Evolutionary conservation across 305 asterid species (phyloP), one percentile per base, ranked within the genome.

Genomic region (Rubia occidens): DNA sequence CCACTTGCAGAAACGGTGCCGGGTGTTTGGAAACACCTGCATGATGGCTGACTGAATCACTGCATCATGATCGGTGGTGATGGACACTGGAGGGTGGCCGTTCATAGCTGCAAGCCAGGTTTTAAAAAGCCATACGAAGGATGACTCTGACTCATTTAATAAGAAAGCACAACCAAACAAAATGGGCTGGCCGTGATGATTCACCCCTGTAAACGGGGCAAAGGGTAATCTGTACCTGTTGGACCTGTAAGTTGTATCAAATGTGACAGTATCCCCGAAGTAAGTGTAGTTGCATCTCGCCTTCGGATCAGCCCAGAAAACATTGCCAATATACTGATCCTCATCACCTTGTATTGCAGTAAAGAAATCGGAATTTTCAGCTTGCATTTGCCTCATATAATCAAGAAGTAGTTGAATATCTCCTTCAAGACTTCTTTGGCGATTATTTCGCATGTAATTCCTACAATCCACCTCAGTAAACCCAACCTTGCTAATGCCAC

Each of bases 381-480:
- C 70, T 51, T 84, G 87, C 85, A 79, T 84, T 77, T 83, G 85
- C 76, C 82, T 85, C 74, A 90, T 82, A 81, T 88, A 90, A 72
- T 90, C 95, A 39, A 84, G 72, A 64, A 90, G 74, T 65, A 82
- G 85, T 47, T 83, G 92, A 81, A 83, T 73, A 78, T 86, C 95
- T 11, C 89, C 84, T 67, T 87, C 89, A 15, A 83, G 79, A 79
- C 71, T 86, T 80, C 85, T 81, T 74, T 83, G 92, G 58, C 93
- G 78, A 81, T 84, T 91, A 75, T 87, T 91, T 20, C 97, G 74
- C 89, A 89, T 92, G 81, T 92, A 92, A 79, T 92, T 92, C 67
- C 98, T 80, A 75, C 98, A 92, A 72, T 92, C 98, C 72, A 92
- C 98, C 82, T 92, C 98, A 0, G 98, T 92, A 79, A 92, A 92